phyloP scores from a whole-genome alignment of 2,329 filamentous ascomycete species.

The Furcasterigmium furcatum region DNA sequence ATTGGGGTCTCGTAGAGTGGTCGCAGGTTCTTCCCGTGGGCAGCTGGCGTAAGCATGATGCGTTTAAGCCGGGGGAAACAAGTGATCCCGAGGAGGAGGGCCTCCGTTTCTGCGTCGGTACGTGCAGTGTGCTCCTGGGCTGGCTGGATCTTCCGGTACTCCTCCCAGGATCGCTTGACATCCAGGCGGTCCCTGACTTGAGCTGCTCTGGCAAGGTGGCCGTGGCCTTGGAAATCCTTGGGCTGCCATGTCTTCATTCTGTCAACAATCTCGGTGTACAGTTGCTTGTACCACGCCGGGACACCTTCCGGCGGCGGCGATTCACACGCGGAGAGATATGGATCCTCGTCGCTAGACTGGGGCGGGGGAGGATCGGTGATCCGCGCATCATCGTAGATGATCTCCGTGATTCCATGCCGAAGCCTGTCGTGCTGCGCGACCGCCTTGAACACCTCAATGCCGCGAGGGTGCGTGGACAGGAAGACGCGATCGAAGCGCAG shows the following conservation, averaged over 20 bases:
- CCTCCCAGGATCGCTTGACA: neutral
- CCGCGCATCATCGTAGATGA: neutral
- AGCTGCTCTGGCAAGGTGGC: neutral
- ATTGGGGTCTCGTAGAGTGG: slow-evolving; percentile 34
- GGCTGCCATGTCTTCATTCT: neutral
- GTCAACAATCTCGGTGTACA: neutral
- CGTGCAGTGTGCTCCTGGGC: slow-evolving; percentile 5
- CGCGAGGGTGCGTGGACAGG: slow-evolving; percentile 11
- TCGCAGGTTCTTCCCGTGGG: slow-evolving; percentile 24
- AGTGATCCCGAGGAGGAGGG: slow-evolving; percentile 21
- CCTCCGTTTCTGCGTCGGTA: slow-evolving; percentile 19
- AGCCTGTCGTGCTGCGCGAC: neutral
- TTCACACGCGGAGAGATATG: neutral
- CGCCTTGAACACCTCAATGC: slow-evolving; percentile 12
- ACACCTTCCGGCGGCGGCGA: neutral
- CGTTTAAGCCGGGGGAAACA: slow-evolving; percentile 25
- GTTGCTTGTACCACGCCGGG: neutral
- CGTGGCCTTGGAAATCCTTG: neutral
- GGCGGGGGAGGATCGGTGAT: neutral
- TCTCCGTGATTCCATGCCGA: neutral
- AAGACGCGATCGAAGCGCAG: slow-evolving; percentile 12
- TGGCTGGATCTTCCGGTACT: too few species aligned
- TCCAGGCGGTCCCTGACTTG: neutral
- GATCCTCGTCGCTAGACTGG: neutral
- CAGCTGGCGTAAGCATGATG: slow-evolving; percentile 29